These are phyloP conservation scores for Leishmania tarentolae DNA, from an alignment of 208 protist species.

Conservation along the genomic window DNA sequence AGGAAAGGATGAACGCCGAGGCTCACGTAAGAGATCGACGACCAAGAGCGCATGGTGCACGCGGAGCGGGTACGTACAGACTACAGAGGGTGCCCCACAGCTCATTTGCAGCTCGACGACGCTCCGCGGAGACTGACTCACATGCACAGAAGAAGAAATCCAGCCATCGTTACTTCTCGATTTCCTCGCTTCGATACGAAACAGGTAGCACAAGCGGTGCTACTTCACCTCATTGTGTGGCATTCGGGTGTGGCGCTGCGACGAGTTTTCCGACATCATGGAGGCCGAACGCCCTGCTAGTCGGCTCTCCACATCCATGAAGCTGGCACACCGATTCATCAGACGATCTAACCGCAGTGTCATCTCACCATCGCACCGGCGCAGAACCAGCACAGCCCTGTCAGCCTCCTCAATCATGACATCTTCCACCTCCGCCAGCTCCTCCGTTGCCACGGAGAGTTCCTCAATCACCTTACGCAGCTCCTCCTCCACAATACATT, in stretches of 20 bases:
- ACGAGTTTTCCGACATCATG: neutral
- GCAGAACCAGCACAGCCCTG: conserved; percentile 6
- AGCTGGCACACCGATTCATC: conserved; percentile 16
- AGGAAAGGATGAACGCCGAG: neutral
- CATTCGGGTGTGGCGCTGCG: neutral
- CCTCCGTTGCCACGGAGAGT: conserved; percentile 20
- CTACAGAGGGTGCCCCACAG: neutral
- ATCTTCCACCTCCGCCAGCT: conserved; percentile 34
- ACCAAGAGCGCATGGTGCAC: neutral
- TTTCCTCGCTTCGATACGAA: neutral
- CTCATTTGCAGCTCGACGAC: neutral
- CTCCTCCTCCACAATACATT: conserved; percentile 11
- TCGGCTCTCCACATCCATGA: conserved; percentile 25
- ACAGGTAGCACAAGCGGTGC: neutral
- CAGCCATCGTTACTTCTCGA: neutral
- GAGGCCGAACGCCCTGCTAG: conserved; percentile 2
- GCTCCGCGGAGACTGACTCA: neutral
- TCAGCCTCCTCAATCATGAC: conserved; percentile 39
- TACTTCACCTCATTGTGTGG: neutral
- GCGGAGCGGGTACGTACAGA: neutral
- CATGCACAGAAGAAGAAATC: too few relatives aligned
- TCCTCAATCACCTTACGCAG: conserved; percentile 16
- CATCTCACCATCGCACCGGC: conserved; percentile 19
- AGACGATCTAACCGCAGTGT: conserved; percentile 16
- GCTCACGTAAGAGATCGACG: neutral